Conservation (phyloP, 352 stramenopile genomes). For the Labyrinthula sp. region DNA sequence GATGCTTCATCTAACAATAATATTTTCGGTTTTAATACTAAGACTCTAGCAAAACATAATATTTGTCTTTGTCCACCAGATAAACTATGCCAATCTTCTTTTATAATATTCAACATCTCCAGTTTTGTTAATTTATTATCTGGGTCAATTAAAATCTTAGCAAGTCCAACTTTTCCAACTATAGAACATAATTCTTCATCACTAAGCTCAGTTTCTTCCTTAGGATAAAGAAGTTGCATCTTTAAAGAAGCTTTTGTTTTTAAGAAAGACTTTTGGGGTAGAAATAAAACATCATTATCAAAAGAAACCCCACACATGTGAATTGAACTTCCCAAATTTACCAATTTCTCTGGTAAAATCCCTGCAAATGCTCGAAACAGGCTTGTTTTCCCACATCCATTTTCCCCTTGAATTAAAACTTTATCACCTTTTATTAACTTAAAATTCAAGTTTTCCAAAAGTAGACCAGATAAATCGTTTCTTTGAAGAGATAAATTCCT, state of each 20-base stretch:
- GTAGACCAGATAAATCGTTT: too few species aligned
- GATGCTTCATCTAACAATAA: slow-evolving; percentile 60
- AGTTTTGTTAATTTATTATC: slow-evolving; percentile 10
- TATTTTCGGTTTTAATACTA: slow-evolving; percentile 46
- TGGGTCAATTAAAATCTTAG: too few species aligned
- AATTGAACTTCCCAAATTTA: too few species aligned
- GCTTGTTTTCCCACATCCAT: slow-evolving; percentile 31
- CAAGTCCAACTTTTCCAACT: too few species aligned
- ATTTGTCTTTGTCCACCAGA: slow-evolving; percentile 51
- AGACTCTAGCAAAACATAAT: slow-evolving; percentile 48
- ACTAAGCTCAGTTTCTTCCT: too few species aligned
- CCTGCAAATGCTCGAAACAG: slow-evolving; percentile 22
- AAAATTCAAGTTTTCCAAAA: slow-evolving; percentile 29
- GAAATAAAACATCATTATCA: slow-evolving; percentile 34
- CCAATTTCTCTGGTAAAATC: background rate
- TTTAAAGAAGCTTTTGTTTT: slow-evolving; percentile 33
- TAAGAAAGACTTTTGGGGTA: slow-evolving; percentile 57
- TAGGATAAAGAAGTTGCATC: background rate
- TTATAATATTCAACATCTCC: slow-evolving; percentile 13
- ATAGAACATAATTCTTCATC: too few species aligned
- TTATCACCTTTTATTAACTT: slow-evolving; percentile 29
- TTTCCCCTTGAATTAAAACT: slow-evolving; percentile 32
- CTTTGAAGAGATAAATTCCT: too few species aligned
- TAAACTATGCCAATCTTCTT: slow-evolving; percentile 39
- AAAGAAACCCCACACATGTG: too few species aligned